A percentile compares a stretch with the other conserved stretches of the same genome.
phyloP scores from a whole-genome alignment of 768 basidiomycete genomes.

The Boletus subcaerulescens region DNA sequence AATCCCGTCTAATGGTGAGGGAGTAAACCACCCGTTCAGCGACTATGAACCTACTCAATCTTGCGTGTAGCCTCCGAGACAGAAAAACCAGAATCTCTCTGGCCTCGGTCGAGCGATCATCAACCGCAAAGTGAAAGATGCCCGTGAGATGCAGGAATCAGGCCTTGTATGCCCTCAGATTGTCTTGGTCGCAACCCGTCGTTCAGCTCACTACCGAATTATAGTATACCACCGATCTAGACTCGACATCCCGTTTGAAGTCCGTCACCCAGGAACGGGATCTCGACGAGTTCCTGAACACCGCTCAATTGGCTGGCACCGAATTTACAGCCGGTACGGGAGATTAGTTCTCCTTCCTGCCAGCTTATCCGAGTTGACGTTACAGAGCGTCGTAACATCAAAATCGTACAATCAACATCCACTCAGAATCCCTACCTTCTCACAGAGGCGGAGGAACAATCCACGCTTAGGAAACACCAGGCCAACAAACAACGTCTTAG shows the following conservation, averaged over 20 bases:
- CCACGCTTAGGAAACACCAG: conserved; percentile 66
- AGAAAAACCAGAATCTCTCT: conserved; percentile 62
- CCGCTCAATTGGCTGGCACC: conserved; percentile 90
- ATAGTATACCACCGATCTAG: conserved; percentile 72
- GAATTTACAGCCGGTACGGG: conserved; percentile 91
- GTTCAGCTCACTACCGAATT: conserved; percentile 24
- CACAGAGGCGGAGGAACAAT: conserved; percentile 76
- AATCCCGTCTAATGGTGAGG: conserved; percentile 14
- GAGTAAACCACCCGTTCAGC: neutral
- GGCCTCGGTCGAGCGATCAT: conserved; percentile 96
- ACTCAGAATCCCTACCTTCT: conserved; percentile 84
- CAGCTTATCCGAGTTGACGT: conserved; percentile 2
- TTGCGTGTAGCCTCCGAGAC: conserved; percentile 49
- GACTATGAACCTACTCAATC: neutral
- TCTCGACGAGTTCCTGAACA: conserved; percentile 93
- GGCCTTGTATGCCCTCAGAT: conserved; percentile 52
- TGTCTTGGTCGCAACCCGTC: neutral
- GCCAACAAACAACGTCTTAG: conserved; percentile 72
- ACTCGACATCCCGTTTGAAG: conserved; percentile 64
- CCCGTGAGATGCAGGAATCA: conserved; percentile 38
- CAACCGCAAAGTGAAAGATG: conserved; percentile 65
- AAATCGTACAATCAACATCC: conserved; percentile 60
- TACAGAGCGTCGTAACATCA: conserved; percentile 75
- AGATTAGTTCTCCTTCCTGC: neutral
- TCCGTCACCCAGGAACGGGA: conserved; percentile 96